Percentiles rank a stretch among this genome's conserved stretches.
phyloP scores from a whole-genome alignment of 2,329 filamentous ascomycete genomes.

The Penicillium crustosum region DNA sequence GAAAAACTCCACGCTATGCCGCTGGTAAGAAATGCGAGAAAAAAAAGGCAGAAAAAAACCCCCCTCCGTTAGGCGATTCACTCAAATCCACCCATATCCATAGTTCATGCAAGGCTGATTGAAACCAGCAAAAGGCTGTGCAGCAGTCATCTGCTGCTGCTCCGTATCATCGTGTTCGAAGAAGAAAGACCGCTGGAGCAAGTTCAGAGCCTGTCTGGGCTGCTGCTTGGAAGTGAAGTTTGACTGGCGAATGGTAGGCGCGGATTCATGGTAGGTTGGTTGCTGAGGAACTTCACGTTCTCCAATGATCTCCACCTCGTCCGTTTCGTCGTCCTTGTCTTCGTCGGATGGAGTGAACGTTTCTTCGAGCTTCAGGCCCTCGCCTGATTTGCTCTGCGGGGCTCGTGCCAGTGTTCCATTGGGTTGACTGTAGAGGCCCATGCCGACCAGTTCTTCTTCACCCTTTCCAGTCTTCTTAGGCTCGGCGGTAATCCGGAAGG shows the following conservation, averaged over 20 bases:
- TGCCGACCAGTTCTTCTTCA: slow-evolving; percentile 51
- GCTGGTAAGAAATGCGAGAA: slow-evolving; percentile 14
- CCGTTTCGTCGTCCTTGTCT: slow-evolving; percentile 59
- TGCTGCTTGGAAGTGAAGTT: slow-evolving; percentile 19
- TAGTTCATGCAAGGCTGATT: slow-evolving; percentile 36
- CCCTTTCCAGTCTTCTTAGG: slow-evolving; percentile 57
- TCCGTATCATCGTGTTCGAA: slow-evolving; percentile 34
- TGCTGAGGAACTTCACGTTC: slow-evolving; percentile 13
- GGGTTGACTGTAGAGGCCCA: slow-evolving; percentile 77
- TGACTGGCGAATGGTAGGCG: slow-evolving; percentile 12
- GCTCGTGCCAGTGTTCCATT: slow-evolving; percentile 59
- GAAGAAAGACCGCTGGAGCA: slow-evolving; percentile 37
- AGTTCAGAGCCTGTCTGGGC: slow-evolving; percentile 26
- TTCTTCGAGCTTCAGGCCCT: slow-evolving; percentile 78
- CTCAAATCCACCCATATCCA: slow-evolving; percentile 37
- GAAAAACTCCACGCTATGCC: slow-evolving; percentile 39
- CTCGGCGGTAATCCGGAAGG: slow-evolving; percentile 30
- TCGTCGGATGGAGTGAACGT: slow-evolving; percentile 68
- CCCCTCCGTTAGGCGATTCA: slow-evolving; percentile 2
- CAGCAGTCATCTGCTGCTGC: slow-evolving; percentile 22
- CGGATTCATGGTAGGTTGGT: slow-evolving; percentile 7
- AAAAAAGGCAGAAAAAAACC: slow-evolving; percentile 9
- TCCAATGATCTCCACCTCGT: slow-evolving; percentile 36
- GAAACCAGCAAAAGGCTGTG: slow-evolving; percentile 30
- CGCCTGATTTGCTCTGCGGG: slow-evolving; percentile 61